Evolutionary conservation across 2,329 filamentous ascomycete species (phyloP).

Genomic region (Fusarium kyushuense): DNA sequence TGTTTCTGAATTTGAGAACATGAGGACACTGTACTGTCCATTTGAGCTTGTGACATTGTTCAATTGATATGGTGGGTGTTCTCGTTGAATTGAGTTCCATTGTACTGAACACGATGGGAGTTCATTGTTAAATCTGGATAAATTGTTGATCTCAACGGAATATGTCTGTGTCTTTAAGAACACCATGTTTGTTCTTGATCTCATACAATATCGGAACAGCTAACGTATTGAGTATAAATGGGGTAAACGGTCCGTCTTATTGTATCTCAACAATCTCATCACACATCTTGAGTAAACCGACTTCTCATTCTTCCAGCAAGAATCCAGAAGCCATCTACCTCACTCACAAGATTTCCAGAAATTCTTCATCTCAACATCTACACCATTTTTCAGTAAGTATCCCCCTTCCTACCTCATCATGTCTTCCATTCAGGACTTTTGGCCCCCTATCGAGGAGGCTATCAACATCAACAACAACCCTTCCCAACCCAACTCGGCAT

Average conservation of each 20-base stretch:
- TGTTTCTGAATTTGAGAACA: background rate
- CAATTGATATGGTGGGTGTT: background rate
- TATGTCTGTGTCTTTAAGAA: background rate
- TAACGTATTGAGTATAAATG: background rate
- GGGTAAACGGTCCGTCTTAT: too few relatives aligned
- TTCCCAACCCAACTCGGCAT: background rate
- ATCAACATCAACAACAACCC: background rate
- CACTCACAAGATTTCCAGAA: background rate
- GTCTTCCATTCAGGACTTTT: slow-evolving; percentile 7
- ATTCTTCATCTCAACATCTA: background rate
- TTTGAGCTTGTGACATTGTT: background rate
- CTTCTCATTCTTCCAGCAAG: background rate
- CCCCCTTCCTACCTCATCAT: background rate
- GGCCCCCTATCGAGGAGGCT: slow-evolving; percentile 24
- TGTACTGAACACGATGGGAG: background rate
- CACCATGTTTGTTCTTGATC: background rate
- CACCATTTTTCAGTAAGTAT: background rate
- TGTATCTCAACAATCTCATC: background rate
- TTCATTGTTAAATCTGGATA: background rate
- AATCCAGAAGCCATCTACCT: background rate
- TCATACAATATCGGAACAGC: background rate
- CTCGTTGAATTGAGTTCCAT: background rate
- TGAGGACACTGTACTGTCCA: background rate
- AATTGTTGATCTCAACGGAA: background rate
- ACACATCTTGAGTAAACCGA: background rate